Conservation (phyloP, 495 filamentous ascomycete species). For the Durotheca rogersii region DNA sequence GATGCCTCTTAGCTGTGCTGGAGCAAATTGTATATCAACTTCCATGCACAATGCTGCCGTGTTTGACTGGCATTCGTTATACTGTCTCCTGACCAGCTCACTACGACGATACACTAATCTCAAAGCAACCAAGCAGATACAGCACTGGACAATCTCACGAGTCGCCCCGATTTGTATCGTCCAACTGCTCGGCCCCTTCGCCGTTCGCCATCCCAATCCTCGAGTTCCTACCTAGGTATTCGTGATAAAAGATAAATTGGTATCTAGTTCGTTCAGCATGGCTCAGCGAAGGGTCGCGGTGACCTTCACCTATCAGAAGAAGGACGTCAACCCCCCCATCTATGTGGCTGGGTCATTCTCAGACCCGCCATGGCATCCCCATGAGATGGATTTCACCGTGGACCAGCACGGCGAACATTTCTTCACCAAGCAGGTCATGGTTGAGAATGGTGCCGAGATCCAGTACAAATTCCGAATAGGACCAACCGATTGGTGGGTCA, state of each 20-base stretch:
- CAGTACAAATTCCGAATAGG: constrained; percentile 73
- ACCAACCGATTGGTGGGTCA: constrained; percentile 62
- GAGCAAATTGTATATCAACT: neutral
- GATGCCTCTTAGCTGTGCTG: neutral
- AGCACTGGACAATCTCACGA: neutral
- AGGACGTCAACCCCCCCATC: constrained; percentile 59
- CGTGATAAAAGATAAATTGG: constrained; percentile 17
- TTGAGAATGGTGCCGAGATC: constrained; percentile 50
- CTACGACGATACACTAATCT: constrained; percentile 3
- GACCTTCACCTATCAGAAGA: constrained; percentile 59
- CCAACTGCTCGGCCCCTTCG: too few species aligned
- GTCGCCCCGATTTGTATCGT: constrained; percentile 6
- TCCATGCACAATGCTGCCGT: constrained; percentile 5
- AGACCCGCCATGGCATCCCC: constrained; percentile 60
- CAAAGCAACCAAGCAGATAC: constrained; percentile 1
- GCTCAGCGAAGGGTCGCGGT: constrained; percentile 41
- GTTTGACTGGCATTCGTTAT: constrained; percentile 9
- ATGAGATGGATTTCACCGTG: constrained; percentile 56
- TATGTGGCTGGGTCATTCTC: constrained; percentile 67
- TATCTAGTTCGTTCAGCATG: constrained; percentile 36
- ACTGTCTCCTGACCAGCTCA: neutral
- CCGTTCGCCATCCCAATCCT: constrained; percentile 1
- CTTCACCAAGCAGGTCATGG: constrained; percentile 50
- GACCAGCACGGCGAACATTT: constrained; percentile 45
- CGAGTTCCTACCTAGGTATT: constrained; percentile 16